Conservation (phyloP, 306 rosid genomes). For the Pachyrhizus erosus region DNA sequence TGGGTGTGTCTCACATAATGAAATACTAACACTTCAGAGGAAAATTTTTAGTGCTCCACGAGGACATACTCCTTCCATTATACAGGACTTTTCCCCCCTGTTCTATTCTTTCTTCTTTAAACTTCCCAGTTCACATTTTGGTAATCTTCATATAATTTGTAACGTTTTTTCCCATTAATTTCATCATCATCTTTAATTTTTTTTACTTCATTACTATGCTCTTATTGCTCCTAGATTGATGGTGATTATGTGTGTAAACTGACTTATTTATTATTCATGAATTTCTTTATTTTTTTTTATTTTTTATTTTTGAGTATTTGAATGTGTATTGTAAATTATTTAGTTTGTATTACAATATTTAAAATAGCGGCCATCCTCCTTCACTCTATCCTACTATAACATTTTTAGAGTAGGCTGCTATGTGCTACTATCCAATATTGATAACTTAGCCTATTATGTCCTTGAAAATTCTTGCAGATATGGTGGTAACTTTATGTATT, state of each 20-base stretch:
- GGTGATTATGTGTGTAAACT: neutral
- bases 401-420: neutral
- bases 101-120: slow-evolving; percentile 8
- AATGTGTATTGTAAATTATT: neutral
- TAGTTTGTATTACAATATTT: neutral
- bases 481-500: neutral
- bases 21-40: neutral
- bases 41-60: neutral
- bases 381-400: neutral
- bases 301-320: neutral
- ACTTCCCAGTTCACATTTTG: neutral
- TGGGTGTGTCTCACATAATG: neutral
- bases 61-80: neutral
- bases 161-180: neutral
- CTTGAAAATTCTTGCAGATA: neutral
- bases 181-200: neutral
- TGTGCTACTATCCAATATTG: neutral
- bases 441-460: neutral
- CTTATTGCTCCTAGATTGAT: neutral
- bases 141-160: neutral
- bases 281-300: neutral
- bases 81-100: neutral
- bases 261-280: neutral
- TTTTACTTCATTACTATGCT: neutral
- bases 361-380: neutral